A percentile compares a stretch with the other conserved stretches of the same genome.
phyloP scores from a whole-genome alignment of 495 filamentous ascomycete species.

The Clavariopsis aquatica region DNA sequence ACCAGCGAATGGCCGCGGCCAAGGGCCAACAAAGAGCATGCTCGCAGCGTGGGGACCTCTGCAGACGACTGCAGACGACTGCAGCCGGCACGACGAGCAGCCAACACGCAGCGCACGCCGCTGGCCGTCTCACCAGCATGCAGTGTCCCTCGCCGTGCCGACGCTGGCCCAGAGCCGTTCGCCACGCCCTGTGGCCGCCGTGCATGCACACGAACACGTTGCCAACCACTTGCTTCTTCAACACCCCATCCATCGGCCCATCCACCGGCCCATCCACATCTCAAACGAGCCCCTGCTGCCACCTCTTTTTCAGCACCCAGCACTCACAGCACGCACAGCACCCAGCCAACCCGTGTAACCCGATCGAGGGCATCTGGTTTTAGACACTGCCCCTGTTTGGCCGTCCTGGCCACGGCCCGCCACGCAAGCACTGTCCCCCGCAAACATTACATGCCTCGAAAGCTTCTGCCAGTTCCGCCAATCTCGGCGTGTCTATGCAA shows the following conservation, averaged over 20 bases:
- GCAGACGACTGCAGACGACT: not conserved
- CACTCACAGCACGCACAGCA: too few species aligned
- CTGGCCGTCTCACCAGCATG: slow-evolving; percentile 14
- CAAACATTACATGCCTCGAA: slow-evolving; percentile 23
- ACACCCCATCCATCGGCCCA: slow-evolving; percentile 2
- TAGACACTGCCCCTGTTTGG: not conserved
- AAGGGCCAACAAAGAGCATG: slow-evolving; percentile 14
- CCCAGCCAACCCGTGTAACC: too few species aligned
- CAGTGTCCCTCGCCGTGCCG: slow-evolving; percentile 6
- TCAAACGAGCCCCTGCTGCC: slow-evolving; percentile 22
- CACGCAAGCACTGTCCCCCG: slow-evolving; percentile 14
- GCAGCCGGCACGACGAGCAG: not conserved
- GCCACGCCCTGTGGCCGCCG: not conserved
- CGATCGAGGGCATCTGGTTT: not conserved
- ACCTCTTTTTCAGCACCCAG: too few species aligned
- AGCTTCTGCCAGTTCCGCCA: not conserved
- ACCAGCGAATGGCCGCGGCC: not conserved
- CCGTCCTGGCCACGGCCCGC: not conserved
- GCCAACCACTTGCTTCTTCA: not conserved
- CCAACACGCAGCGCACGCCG: not conserved
- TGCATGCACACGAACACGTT: not conserved
- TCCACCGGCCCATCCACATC: not conserved
- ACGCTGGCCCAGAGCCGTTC: not conserved
- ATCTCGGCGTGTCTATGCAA: not conserved
- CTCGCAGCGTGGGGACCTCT: not conserved